phyloP scores from a whole-genome alignment of 2,329 filamentous ascomycete species.

The Colletotrichum graminicola region DNA sequence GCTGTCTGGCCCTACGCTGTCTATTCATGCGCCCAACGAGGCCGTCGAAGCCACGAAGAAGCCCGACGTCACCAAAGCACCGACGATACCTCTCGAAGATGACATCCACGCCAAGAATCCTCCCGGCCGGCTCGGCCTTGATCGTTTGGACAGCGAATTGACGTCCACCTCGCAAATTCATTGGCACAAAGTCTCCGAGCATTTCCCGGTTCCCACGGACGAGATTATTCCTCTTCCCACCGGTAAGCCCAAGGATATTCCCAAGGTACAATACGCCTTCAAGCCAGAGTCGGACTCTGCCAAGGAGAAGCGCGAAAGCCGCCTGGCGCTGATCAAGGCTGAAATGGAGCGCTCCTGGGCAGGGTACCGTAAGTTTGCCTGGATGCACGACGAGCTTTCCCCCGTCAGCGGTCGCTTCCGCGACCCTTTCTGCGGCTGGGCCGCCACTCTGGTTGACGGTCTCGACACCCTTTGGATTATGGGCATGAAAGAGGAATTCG shows the following conservation, averaged over 20 bases:
- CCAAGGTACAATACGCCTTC: constrained; percentile 82
- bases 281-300: constrained; percentile 71
- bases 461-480: constrained; percentile 91
- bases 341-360: constrained; percentile 85
- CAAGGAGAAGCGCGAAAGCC: constrained; percentile 72
- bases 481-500: constrained; percentile 82
- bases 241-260: constrained; percentile 76
- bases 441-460: constrained; percentile 85
- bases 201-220: constrained; percentile 79
- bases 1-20: constrained; percentile 25
- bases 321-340: constrained; percentile 75
- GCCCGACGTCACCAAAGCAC: constrained; percentile 30
- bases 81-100: constrained; percentile 24
- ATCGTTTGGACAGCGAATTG: constrained; percentile 41
- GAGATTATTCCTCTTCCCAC: constrained; percentile 83
- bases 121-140: constrained; percentile 41
- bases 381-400: constrained; percentile 86
- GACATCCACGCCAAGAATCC: constrained; percentile 44
- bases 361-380: constrained; percentile 84
- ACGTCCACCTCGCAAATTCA: constrained; percentile 58
- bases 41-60: constrained; percentile 20
- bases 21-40: constrained; percentile 28
- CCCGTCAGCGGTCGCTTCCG: constrained; percentile 76
- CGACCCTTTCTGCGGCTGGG: constrained; percentile 93
- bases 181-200: constrained; percentile 81